Evolutionary conservation across 1,139 yeast species (phyloP).

Genomic region (Trichomonascaceae sp.): DNA sequence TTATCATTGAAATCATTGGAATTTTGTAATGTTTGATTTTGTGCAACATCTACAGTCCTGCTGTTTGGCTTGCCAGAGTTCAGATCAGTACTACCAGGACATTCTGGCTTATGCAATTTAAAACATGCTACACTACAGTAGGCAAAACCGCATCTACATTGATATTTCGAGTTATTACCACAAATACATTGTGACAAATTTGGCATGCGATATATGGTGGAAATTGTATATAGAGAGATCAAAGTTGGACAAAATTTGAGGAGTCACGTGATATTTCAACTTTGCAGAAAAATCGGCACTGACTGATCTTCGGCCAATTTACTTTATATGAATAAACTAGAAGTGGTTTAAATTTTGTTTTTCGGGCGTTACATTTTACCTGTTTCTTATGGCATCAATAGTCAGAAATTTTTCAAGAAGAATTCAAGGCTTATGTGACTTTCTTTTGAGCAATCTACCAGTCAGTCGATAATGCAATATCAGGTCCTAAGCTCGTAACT

Average conservation of each 20-base stretch:
- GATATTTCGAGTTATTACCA: conserved; percentile 5
- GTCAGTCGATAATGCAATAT: not conserved
- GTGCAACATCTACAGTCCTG: not conserved
- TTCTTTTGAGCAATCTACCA: not conserved
- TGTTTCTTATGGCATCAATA: too few relatives aligned
- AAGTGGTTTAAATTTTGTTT: too few relatives aligned
- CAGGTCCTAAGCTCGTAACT: not conserved
- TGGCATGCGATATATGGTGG: not conserved
- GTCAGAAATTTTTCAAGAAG: too few relatives aligned
- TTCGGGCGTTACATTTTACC: too few relatives aligned
- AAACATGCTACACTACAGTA: conserved; percentile 7
- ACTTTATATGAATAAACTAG: too few relatives aligned
- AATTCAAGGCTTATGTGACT: not conserved
- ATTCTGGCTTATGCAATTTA: conserved; percentile 6
- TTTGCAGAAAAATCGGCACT: too few relatives aligned
- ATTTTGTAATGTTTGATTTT: too few relatives aligned
- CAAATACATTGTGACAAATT: conserved; percentile 1
- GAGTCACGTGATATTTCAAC: not conserved
- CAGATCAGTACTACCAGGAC: conserved; percentile 1
- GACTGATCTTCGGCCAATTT: too few relatives aligned
- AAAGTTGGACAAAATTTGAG: too few relatives aligned
- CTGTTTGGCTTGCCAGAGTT: not conserved
- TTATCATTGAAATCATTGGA: conserved; percentile 2
- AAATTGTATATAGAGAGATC: too few relatives aligned
- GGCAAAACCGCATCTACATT: conserved; percentile 2